Evolutionary conservation across 441 rosid genomes (phyloP).

Genomic region (Populus trichocarpa): DNA sequence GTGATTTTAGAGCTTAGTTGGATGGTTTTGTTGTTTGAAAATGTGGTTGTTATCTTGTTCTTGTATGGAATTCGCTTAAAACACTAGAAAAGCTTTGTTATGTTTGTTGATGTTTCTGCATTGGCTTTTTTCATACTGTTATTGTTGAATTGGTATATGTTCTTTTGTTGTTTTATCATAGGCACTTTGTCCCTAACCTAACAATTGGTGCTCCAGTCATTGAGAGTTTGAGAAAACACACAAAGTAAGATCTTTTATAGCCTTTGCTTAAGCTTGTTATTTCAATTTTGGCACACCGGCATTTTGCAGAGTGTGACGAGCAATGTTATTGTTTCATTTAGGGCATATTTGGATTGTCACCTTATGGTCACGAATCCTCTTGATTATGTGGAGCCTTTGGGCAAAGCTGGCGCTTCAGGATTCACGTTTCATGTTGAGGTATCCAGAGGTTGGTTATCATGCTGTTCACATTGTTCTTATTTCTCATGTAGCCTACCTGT

Average conservation of each 20-base stretch:
- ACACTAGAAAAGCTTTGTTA: background rate
- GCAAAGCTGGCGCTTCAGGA: constrained; percentile 89
- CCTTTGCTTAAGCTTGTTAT: background rate
- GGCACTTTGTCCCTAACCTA: constrained; percentile 90
- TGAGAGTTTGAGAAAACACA: constrained; percentile 88
- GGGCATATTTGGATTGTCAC: constrained; percentile 87
- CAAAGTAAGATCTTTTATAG: constrained; percentile 44
- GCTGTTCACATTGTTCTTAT: background rate
- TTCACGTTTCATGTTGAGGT: constrained; percentile 91
- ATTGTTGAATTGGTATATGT: background rate
- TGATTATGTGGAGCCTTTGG: constrained; percentile 77
- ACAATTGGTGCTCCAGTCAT: constrained; percentile 91
- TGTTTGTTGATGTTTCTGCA: background rate
- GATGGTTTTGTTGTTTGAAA: background rate
- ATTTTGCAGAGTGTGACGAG: background rate
- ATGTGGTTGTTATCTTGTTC: too few relatives aligned
- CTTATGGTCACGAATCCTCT: constrained; percentile 92
- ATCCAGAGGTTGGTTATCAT: constrained; percentile 49
- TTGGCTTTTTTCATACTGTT: background rate
- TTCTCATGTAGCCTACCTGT: constrained; percentile 1
- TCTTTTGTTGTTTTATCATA: constrained; percentile 14
- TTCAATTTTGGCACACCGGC: background rate
- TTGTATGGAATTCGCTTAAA: background rate
- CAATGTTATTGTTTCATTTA: background rate
- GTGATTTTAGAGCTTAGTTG: background rate